Evolutionary conservation across 78 protist genomes (phyloP), one percentile per base, ranked within the genome.

Genomic region (Parvularia atlantis): DNA sequence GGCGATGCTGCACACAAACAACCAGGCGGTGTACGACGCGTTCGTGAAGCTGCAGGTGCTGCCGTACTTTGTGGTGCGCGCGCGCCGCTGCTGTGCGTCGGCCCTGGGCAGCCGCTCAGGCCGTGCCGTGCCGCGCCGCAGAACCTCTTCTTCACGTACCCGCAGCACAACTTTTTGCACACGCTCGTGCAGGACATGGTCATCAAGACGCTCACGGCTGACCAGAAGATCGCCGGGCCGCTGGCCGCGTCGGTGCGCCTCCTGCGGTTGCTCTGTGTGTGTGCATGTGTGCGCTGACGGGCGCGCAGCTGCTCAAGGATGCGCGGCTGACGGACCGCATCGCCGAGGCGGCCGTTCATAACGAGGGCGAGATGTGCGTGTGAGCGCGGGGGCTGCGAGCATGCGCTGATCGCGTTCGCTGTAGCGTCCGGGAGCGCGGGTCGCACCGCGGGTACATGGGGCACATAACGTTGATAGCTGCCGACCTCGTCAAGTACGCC

Each of bases 71-170:
- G 6, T 52, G n/a, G n/a, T n/a, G n/a, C n/a, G n/a, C n/a, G n/a
- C n/a, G n/a, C n/a, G n/a, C n/a, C n/a, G n/a, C n/a, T n/a, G n/a
- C n/a, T n/a, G n/a, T n/a, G n/a, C n/a, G n/a, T n/a, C n/a, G n/a
- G n/a, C n/a, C n/a, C n/a, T n/a, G n/a, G n/a, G n/a, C n/a, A n/a
- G n/a, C n/a, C n/a, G n/a, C n/a, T n/a, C n/a, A n/a, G n/a, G n/a
- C n/a, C n/a, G n/a, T n/a, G n/a, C n/a, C n/a, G n/a, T n/a, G n/a
- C n/a, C n/a, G n/a, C n/a, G n/a, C n/a, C 30, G 54, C 54, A 60
- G 66, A 43, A 63, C 44, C 52, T 63, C 16, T 63, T 63, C 52
- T 63, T 63, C 16, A 11, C 2, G 19, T 63, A 35, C 68, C 48
- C 10, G 7, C 14, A 1, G 46, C 13, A 63, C 52, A 63, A 63